Percentiles rank a stretch among this genome's conserved stretches.
Conservation (phyloP, 2,329 filamentous ascomycete genomes). For the Sphaerulina musiva region DNA sequence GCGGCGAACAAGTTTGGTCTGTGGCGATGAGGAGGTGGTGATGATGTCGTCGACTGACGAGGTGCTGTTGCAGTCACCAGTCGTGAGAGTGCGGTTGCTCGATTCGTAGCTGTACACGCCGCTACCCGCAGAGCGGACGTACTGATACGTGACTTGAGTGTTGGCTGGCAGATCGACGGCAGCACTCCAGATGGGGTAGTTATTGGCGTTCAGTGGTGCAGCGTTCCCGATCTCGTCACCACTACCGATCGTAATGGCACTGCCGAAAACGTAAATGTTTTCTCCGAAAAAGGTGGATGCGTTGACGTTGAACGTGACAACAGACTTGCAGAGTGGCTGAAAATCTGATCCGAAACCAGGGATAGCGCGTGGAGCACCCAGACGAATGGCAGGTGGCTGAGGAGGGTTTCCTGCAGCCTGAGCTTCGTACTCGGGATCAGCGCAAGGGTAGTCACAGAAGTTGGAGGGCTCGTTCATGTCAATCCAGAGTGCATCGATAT, state of each 20-base stretch:
- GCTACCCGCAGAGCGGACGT: conserved; percentile 29
- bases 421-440: conserved; percentile 35
- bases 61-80: conserved; percentile 29
- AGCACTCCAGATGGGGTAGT: conserved; percentile 33
- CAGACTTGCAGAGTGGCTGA: conserved; percentile 48
- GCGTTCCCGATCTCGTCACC: conserved; percentile 25
- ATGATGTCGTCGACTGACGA: conserved; percentile 26
- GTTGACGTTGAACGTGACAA: conserved; percentile 32
- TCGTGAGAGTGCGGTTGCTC: conserved; percentile 30
- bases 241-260: conserved; percentile 29
- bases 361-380: conserved; percentile 55
- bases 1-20: conserved; percentile 23
- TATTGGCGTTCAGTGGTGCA: conserved; percentile 27
- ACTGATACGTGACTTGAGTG: conserved; percentile 30
- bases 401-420: conserved; percentile 50
- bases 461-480: conserved; percentile 60
- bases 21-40: conserved; percentile 28
- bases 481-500: conserved; percentile 68
- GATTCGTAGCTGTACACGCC: conserved; percentile 31
- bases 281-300: conserved; percentile 33
- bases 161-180: conserved; percentile 31
- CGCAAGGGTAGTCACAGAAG: conserved; percentile 44
- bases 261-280: conserved; percentile 33
- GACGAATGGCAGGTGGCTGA: conserved; percentile 54
- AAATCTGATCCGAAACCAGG: conserved; percentile 64